These are phyloP conservation scores for Arthroderma uncinatum DNA, from an alignment of 2,329 filamentous ascomycete genomes.

Conservation along the genomic window DNA sequence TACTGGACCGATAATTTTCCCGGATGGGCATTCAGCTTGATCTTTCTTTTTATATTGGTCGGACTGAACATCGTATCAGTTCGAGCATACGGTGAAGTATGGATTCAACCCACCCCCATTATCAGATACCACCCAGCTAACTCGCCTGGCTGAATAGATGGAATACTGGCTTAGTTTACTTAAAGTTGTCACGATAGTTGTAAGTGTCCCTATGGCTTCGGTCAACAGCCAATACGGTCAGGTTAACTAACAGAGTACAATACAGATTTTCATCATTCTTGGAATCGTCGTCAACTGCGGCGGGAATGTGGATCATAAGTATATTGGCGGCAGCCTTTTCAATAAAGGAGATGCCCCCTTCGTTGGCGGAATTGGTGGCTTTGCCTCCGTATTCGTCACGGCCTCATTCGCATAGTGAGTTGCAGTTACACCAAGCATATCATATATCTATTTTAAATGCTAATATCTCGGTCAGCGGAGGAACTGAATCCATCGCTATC, in stretches of 20 bases:
- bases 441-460: neutral
- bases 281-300: conserved; percentile 51
- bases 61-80: conserved; percentile 44
- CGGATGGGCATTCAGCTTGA: conserved; percentile 51
- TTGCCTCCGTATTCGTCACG: conserved; percentile 53
- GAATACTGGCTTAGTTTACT: conserved; percentile 35
- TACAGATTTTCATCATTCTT: conserved; percentile 50
- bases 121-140: neutral
- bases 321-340: conserved; percentile 51
- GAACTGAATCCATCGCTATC: conserved; percentile 55
- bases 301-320: conserved; percentile 42
- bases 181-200: conserved; percentile 33
- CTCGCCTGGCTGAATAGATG: conserved; percentile 18
- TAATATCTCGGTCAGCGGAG: conserved; percentile 32
- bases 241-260: conserved; percentile 5
- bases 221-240: conserved; percentile 15
- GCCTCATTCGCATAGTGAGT: conserved; percentile 49
- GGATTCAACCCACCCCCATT: conserved; percentile 3
- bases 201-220: conserved; percentile 17
- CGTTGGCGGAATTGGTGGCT: conserved; percentile 53
- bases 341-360: conserved; percentile 51
- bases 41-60: conserved; percentile 49
- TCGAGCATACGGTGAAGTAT: conserved; percentile 44
- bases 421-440: neutral
- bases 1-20: conserved; percentile 55